A percentile compares a stretch with the other conserved stretches of the same genome.
Evolutionary conservation across 2,329 filamentous ascomycete genomes (phyloP).

Genomic region (Colletotrichum ledebouriae): DNA sequence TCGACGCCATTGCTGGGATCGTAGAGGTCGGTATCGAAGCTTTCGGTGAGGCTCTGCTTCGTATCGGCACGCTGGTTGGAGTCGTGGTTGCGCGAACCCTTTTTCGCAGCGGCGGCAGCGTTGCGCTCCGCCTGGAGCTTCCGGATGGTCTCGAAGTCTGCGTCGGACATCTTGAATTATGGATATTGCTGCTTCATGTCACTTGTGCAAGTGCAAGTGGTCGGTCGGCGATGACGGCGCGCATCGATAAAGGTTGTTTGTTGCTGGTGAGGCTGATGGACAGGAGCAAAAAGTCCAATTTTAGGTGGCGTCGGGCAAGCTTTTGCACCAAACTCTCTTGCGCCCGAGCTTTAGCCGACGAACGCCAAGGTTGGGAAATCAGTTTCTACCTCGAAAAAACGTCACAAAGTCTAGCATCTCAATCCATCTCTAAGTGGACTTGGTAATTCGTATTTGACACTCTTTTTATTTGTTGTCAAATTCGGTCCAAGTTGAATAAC

Average conservation of each 20-base stretch:
- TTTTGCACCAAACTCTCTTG: too few relatives aligned
- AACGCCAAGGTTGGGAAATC: too few relatives aligned
- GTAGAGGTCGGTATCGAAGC: constrained; percentile 90
- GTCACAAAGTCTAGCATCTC: too few relatives aligned
- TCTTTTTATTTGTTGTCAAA: too few relatives aligned
- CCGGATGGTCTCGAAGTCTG: constrained; percentile 89
- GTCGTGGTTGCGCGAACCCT: constrained; percentile 85
- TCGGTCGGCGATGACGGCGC: constrained; percentile 41
- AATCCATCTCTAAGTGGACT: too few relatives aligned
- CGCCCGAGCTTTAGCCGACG: too few relatives aligned
- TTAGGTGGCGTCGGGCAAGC: too few relatives aligned
- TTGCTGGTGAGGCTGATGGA: constrained; percentile 45
- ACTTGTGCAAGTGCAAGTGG: constrained; percentile 42
- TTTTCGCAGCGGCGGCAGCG: constrained; percentile 81
- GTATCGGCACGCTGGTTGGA: constrained; percentile 87
- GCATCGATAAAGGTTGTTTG: constrained; percentile 46
- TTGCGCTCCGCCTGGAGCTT: constrained; percentile 95
- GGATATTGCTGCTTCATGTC: constrained; percentile 53
- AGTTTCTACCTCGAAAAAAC: too few relatives aligned
- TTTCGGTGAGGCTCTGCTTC: constrained; percentile 92
- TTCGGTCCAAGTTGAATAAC: too few relatives aligned
- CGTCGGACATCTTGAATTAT: constrained; percentile 74
- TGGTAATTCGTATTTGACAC: too few relatives aligned
- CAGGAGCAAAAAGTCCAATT: constrained; percentile 42
- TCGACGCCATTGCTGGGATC: constrained; percentile 80